Percentiles rank a stretch among this genome's conserved stretches.
Conservation (phyloP, 345 rosid species). For the Sonneratia caseolaris region DNA sequence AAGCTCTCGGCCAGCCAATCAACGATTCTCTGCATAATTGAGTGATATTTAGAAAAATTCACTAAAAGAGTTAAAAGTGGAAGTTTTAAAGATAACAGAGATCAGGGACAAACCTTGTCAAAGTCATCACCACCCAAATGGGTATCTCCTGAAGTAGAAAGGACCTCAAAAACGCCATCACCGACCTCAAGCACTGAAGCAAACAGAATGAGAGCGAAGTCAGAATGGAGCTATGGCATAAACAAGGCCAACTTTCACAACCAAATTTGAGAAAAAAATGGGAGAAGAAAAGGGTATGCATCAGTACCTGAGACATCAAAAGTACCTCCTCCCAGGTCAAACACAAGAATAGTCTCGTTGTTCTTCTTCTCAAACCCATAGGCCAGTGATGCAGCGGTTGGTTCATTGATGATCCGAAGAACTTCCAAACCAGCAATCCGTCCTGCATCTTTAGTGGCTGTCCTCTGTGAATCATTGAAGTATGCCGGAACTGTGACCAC, state of each 20-base stretch:
- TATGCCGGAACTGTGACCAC: conserved; percentile 78
- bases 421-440: conserved; percentile 76
- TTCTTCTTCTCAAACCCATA: conserved; percentile 93
- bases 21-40: conserved; percentile 61
- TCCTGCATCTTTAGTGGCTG: conserved; percentile 98
- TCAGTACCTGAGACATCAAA: conserved; percentile 90
- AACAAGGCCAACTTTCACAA: not conserved
- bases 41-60: conserved; percentile 11
- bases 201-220: conserved; percentile 1
- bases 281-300: not conserved
- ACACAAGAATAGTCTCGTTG: conserved; percentile 91
- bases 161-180: conserved; percentile 98
- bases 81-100: not conserved
- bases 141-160: conserved; percentile 95
- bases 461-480: conserved; percentile 82
- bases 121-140: conserved; percentile 99
- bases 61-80: not conserved
- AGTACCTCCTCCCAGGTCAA: conserved; percentile 99
- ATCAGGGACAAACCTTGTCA: conserved; percentile 55
- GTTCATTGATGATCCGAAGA: conserved; percentile 92
- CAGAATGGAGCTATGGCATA: not conserved
- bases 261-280: not conserved
- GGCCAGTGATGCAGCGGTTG: conserved; percentile 95
- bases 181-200: conserved; percentile 90
- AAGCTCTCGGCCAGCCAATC: conserved; percentile 80